Evolutionary conservation across 495 filamentous ascomycete species (phyloP).

Genomic region (Penicillium waksmanii): DNA sequence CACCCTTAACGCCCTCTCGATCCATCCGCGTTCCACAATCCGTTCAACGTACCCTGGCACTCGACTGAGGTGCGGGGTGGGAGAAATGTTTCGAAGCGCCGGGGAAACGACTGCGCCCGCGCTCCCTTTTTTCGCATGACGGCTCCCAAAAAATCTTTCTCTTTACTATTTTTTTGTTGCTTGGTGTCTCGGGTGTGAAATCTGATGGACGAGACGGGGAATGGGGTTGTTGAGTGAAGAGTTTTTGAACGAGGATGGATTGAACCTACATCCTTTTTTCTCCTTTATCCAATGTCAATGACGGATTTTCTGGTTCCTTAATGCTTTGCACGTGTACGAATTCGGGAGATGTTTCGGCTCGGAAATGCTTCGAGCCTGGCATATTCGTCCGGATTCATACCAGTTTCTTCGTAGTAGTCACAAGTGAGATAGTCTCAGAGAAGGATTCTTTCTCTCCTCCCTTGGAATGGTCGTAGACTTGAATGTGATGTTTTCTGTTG

Average conservation of each 20-base stretch:
- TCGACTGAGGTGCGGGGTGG: slow-evolving; percentile 27
- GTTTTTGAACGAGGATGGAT: slow-evolving; percentile 33
- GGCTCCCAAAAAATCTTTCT: slow-evolving; percentile 28
- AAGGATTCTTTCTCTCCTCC: no score
- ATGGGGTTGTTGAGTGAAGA: slow-evolving; percentile 35
- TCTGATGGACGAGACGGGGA: slow-evolving; percentile 28
- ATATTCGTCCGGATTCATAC: no score
- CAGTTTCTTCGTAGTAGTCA: no score
- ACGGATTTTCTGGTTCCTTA: slow-evolving; percentile 35
- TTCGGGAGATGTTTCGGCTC: no score
- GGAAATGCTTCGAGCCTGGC: no score
- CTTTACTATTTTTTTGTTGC: slow-evolving; percentile 22
- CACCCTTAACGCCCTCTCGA: slow-evolving; percentile 37
- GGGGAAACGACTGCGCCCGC: slow-evolving; percentile 20
- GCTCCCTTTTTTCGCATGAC: slow-evolving; percentile 27
- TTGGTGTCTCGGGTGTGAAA: slow-evolving; percentile 25
- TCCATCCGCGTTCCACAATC: slow-evolving; percentile 43
- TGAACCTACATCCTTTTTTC: slow-evolving; percentile 35
- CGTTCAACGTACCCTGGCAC: slow-evolving; percentile 28
- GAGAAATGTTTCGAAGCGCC: slow-evolving; percentile 26
- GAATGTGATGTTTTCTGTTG: no score
- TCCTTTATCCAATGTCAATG: slow-evolving; percentile 41
- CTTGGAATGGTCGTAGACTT: no score
- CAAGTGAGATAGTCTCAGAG: no score
- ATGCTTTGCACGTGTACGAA: slow-evolving; percentile 1